Conservation (phyloP, 1,139 yeast genomes). For the Tardiomyces digboiensis region DNA sequence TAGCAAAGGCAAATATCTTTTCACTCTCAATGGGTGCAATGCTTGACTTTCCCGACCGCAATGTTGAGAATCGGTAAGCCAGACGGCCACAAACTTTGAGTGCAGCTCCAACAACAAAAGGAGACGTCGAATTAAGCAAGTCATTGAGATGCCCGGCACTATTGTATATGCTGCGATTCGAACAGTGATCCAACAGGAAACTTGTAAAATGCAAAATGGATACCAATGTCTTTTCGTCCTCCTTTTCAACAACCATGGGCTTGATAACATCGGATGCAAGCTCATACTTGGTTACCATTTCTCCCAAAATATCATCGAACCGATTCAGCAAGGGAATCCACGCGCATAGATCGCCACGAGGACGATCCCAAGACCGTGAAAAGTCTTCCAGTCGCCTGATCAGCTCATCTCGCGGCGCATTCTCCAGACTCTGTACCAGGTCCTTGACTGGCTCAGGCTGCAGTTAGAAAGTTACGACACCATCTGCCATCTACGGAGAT, state of each 20-base stretch:
- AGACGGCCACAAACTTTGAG: conserved; percentile 53
- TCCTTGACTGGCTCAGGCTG: conserved; percentile 6
- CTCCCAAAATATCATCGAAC: conserved; percentile 59
- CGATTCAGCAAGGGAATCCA: conserved; percentile 74
- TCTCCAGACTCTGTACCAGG: conserved; percentile 31
- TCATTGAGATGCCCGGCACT: conserved; percentile 55
- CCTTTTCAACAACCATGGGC: conserved; percentile 35
- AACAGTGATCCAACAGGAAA: conserved; percentile 58
- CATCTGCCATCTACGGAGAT: background rate
- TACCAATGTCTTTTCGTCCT: conserved; percentile 37
- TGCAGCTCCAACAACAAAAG: conserved; percentile 52
- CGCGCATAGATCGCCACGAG: conserved; percentile 62
- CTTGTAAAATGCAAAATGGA: conserved; percentile 54
- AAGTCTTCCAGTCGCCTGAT: conserved; percentile 26
- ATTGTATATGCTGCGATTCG: conserved; percentile 57
- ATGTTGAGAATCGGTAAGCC: conserved; percentile 46
- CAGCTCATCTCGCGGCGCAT: conserved; percentile 28
- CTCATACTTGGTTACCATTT: conserved; percentile 43
- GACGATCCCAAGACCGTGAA: conserved; percentile 45
- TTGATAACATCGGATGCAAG: conserved; percentile 39
- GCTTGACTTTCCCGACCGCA: conserved; percentile 34
- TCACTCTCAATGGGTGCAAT: conserved; percentile 23
- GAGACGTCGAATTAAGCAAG: conserved; percentile 50
- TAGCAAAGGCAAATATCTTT: conserved; percentile 21
- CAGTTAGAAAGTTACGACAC: background rate